Conservation (phyloP, 2,329 filamentous ascomycete species). For the Fusarium sp. region DNA sequence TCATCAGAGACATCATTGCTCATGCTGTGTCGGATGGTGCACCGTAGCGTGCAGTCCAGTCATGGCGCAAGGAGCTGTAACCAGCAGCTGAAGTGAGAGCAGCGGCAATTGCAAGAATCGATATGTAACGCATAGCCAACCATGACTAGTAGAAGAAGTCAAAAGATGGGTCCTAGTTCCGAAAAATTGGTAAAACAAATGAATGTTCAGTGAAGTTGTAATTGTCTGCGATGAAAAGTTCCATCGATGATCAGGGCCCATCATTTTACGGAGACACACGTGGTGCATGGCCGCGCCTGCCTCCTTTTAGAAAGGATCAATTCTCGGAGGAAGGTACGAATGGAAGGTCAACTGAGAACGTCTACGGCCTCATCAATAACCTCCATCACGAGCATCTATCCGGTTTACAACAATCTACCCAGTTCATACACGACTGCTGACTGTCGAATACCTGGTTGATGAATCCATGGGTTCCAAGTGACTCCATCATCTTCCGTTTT, state of each 20-base stretch:
- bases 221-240: background rate
- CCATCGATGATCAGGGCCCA: background rate
- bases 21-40: background rate
- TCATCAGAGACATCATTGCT: background rate
- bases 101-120: background rate
- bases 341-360: constrained; percentile 6
- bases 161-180: background rate
- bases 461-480: background rate
- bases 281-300: background rate
- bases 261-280: background rate
- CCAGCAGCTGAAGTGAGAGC: constrained; percentile 11
- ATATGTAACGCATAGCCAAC: background rate
- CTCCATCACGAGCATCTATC: background rate
- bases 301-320: background rate
- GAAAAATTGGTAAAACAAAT: constrained; percentile 6
- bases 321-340: background rate
- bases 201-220: background rate
- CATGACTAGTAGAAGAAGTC: background rate
- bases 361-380: background rate
- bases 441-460: background rate
- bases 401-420: background rate
- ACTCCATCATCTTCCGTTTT: constrained; percentile 1
- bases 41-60: background rate
- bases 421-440: background rate
- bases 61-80: background rate